Percentiles rank a stretch among this genome's conserved stretches.
Conservation (phyloP, 1,139 yeast species). For the Pichia sp. region DNA sequence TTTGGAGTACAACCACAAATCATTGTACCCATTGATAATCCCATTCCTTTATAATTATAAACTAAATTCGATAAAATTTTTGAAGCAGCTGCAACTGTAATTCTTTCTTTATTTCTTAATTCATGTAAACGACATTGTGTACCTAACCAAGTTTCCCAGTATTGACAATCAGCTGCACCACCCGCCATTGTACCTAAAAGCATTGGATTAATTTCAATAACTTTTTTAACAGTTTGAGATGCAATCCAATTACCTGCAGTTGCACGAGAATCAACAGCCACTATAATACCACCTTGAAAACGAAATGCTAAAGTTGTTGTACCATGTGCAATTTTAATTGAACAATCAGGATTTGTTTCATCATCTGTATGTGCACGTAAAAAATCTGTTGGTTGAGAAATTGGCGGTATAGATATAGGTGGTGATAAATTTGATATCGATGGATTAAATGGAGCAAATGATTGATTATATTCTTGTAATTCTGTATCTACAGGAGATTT, state of each 20-base stretch:
- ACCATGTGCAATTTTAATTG: conserved; percentile 96
- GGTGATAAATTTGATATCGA: conserved; percentile 47
- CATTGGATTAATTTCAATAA: conserved; percentile 92
- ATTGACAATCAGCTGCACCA: conserved; percentile 99
- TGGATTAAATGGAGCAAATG: conserved; percentile 16
- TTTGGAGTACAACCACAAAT: conserved; percentile 93
- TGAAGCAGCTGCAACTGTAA: conserved; percentile 94
- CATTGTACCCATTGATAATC: conserved; percentile 99
- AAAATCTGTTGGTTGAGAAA: conserved; percentile 88
- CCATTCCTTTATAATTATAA: conserved; percentile 94
- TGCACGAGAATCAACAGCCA: conserved; percentile 97
- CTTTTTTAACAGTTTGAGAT: conserved; percentile 95
- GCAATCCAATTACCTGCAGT: conserved; percentile 99
- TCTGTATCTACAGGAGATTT: conserved; percentile 19
- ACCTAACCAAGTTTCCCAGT: conserved; percentile 99
- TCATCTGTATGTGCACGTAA: conserved; percentile 98
- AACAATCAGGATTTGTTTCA: conserved; percentile 84
- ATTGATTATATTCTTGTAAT: conserved; percentile 28
- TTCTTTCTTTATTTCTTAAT: conserved; percentile 87
- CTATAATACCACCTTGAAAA: conserved; percentile 91
- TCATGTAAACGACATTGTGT: conserved; percentile 95
- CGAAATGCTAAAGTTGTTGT: conserved; percentile 96
- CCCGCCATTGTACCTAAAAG: conserved; percentile 98
- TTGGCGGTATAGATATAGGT: conserved; percentile 69
- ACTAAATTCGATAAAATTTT: conserved; percentile 88